Evolutionary conservation across 306 rosid species (phyloP).

Genomic region (Inga leiocalycina): DNA sequence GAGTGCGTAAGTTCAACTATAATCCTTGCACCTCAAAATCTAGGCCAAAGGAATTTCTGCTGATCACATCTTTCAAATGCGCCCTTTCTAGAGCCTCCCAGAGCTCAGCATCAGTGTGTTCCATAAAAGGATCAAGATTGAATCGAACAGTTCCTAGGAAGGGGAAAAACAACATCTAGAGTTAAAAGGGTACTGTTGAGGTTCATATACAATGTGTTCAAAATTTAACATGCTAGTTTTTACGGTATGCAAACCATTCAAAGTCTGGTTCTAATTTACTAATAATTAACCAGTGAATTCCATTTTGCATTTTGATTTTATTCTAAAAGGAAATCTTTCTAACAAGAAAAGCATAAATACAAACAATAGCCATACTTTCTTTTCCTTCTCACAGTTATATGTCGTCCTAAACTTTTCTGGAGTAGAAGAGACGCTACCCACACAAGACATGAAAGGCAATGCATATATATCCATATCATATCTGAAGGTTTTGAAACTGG

Average conservation of each 20-base stretch:
- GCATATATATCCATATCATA: background rate
- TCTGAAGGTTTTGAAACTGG: background rate
- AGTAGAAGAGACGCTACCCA: background rate
- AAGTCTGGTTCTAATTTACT: background rate
- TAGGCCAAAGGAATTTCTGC: conserved; percentile 74
- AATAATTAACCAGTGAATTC: background rate
- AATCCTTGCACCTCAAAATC: conserved; percentile 66
- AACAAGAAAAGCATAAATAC: background rate
- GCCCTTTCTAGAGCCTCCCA: conserved; percentile 95
- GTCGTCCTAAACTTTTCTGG: background rate
- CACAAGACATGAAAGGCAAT: background rate
- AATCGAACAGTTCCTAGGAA: conserved; percentile 74
- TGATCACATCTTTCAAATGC: conserved; percentile 70
- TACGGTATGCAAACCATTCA: background rate
- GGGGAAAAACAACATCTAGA: conserved; percentile 18
- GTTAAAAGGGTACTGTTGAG: background rate
- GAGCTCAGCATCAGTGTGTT: conserved; percentile 78
- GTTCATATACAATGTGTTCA: conserved; percentile 2
- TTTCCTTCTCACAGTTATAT: background rate
- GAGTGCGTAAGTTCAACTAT: conserved; percentile 13
- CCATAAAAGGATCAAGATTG: conserved; percentile 85
- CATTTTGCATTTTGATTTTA: background rate
- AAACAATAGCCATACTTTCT: background rate
- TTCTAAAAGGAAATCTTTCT: background rate
- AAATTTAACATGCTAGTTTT: background rate